Evolutionary conservation across 164 flowering plant species (phyloP), one percentile per base, ranked within the genome.

Genomic region (Pachysandra terminalis): DNA sequence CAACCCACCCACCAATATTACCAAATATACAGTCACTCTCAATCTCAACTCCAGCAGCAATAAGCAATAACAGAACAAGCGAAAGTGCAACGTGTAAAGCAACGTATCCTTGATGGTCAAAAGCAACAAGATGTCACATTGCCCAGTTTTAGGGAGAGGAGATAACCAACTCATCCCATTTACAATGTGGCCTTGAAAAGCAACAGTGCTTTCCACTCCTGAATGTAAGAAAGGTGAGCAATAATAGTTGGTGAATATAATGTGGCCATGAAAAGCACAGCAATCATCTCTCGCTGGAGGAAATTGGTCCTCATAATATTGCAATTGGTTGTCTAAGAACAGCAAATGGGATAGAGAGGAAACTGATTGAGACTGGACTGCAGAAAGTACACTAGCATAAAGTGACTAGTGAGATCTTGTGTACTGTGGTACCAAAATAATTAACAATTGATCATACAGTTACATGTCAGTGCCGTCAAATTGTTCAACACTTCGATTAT

Each of bases 221-320:
- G n/a, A 19, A 40, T 59, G 49, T 49, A 27, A 37, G 35, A n/a
- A n/a, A n/a, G n/a, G n/a, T n/a, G 35, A 60, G 59, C 40, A 71
- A 63, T 71, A 53, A 71, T 59, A 40, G 37, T 24, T 59, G 28
- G 48, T 28, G 57, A 61, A 67, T 61, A 52, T 52, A 59, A 37
- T 23, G 61, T 41, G 52, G 24, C 32, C 68, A 64, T 66, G 73
- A 73, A 65, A 78, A 71, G 58, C 48, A 73, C 71, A 73, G 40
- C 62, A 67, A 71, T 57, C 19, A 13, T 6, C 8, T 28, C 23
- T 32, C 59, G 9, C 14, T 60, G 66, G 66, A 61, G 69, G 64
- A 67, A 59, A 51, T 26, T 72, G 58, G 74, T 37, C 48, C 21
- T 67, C 64, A 48, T 26, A 37, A 65, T 71, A 41, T 63, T 26